Evolutionary conservation across 306 rosid genomes (phyloP), one percentile per base, ranked within the genome.

Genomic region (Dalbergia oliveri): DNA sequence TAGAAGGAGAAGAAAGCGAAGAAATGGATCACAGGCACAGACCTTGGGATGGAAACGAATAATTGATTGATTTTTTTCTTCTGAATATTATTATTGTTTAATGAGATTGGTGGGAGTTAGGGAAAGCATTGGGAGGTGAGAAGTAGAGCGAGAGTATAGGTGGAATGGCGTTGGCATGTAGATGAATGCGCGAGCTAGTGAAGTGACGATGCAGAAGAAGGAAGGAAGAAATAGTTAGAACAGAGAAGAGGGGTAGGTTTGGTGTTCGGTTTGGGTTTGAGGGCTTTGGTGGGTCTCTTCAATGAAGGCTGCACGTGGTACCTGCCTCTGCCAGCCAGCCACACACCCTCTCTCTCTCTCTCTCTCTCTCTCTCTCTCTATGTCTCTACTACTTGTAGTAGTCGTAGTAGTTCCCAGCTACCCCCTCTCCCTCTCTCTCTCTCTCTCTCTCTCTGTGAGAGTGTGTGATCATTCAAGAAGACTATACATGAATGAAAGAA

Each of bases 241-340:
- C 9, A 15, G 6, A 5, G 12, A 35, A 9, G 12, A 9, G 18
- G 18, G 88, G 88, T 88, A 89, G 98, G 97, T 94, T 81, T 66
- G 94, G 83, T 77, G 1, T 68, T 78, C 60, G 74, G 74, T 65
- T 50, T 43, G 14, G n/a, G n/a, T 76, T 80, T 19, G 0, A 60
- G 75, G 79, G 43, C 43, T 15, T 45, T 39, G 76, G 65, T 68
- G 81, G 43, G 77, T 53, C 45, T 79, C 37, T 82, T 71, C 59
- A 86, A 84, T 86, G 88, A 81, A 74, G 66, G 80, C 26, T 72
- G 92, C 97, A 92, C 94, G 98, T 92, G 97, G 89, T 72, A 80
- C 56, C 91, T 83, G 87, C 93, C 81, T 14, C 73, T 77, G 31
- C 87, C 86, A 79, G 57, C 57, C 57, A 49, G 2, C 54, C 54